Percentiles rank a stretch among this genome's conserved stretches.
Evolutionary conservation across 2,329 filamentous ascomycete genomes (phyloP).

Genomic region (Zarea fungicola): DNA sequence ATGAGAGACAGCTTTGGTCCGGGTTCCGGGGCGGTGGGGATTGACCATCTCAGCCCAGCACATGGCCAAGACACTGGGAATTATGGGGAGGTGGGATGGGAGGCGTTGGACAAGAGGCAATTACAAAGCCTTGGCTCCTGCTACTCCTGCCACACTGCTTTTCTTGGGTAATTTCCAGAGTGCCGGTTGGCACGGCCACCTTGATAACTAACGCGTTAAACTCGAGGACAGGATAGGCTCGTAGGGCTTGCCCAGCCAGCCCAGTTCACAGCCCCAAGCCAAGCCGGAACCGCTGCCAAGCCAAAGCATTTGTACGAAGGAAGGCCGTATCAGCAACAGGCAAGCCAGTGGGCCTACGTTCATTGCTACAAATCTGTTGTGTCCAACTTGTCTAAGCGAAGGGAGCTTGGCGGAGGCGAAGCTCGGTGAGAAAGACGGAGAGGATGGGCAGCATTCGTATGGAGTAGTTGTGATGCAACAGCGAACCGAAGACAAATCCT

Average conservation of each 20-base stretch:
- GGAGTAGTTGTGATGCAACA: no score
- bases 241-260: background rate
- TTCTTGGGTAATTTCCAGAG: background rate
- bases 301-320: no score
- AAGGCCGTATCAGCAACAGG: no score
- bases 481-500: no score
- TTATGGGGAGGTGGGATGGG: background rate
- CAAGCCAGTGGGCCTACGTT: no score
- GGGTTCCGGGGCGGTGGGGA: conserved; percentile 9
- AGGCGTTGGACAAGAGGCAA: no score
- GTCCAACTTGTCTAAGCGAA: no score
- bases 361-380: no score
- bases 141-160: conserved; percentile 7
- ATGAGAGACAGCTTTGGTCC: background rate
- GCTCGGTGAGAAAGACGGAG: no score
- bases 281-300: no score
- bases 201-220: background rate
- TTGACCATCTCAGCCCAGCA: conserved; percentile 6
- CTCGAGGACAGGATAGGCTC: background rate
- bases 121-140: conserved; percentile 8
- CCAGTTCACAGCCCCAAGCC: background rate
- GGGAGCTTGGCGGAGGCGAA: no score
- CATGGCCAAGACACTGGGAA: background rate
- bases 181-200: background rate
- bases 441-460: no score